A percentile compares a stretch with the other conserved stretches of the same genome.
Conservation (phyloP, 352 stramenopile genomes). For the Saprolegnia diclina region DNA sequence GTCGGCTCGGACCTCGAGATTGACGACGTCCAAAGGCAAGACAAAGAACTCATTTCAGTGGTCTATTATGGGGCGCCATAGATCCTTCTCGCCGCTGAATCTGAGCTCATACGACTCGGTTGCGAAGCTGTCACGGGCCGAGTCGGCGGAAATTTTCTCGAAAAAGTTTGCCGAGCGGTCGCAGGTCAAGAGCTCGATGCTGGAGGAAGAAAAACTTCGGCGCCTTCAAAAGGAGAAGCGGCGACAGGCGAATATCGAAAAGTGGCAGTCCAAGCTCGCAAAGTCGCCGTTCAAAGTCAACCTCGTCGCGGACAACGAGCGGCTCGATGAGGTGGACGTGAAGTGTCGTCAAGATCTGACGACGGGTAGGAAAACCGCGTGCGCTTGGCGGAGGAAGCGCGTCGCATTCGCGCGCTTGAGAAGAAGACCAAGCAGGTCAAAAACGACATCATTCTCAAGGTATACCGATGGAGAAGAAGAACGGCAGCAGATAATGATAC, state of each 20-base stretch:
- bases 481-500: background rate
- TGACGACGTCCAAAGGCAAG: constrained; percentile 24
- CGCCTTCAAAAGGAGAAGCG: constrained; percentile 57
- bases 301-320: constrained; percentile 91
- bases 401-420: constrained; percentile 55
- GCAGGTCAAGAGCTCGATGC: constrained; percentile 54
- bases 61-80: constrained; percentile 2
- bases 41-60: background rate
- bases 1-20: constrained; percentile 24
- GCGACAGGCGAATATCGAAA: constrained; percentile 54
- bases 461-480: constrained; percentile 8
- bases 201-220: constrained; percentile 50
- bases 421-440: constrained; percentile 82
- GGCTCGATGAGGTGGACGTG: constrained; percentile 77
- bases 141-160: constrained; percentile 71
- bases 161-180: constrained; percentile 73
- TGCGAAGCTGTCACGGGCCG: constrained; percentile 26
- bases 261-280: constrained; percentile 88
- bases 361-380: constrained; percentile 55
- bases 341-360: background rate
- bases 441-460: constrained; percentile 90
- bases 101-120: constrained; percentile 19
- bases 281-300: constrained; percentile 90
- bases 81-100: constrained; percentile 24
- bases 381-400: constrained; percentile 64